Base-by-base conservation (phyloP, 495 filamentous ascomycete genomes). In the Extremus antarcticus region DNA sequence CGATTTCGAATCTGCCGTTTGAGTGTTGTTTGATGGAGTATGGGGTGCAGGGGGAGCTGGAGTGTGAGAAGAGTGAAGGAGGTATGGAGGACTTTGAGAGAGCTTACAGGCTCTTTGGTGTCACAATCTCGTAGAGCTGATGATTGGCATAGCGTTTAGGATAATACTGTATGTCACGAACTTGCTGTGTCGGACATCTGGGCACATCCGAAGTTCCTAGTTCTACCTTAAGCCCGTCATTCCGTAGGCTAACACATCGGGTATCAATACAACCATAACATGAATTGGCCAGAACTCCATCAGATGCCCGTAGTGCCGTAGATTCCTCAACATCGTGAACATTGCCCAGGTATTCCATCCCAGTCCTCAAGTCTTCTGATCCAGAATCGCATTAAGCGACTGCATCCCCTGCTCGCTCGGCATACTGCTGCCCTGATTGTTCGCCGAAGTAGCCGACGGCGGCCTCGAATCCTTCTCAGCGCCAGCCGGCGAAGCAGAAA, bases 11-110 rank as follows among this genome's bases (percentile, higher is more conserved):
- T 56, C 74, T 68, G 45, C 74, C 78, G 3, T 86, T 86, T 54
- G 65, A 71, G 0, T 85, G 82, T 63, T 83, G 78, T 54, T 73
- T 86, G 47, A 68, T 70, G 59, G 79, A 86, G 68, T 85, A 82
- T 62, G 82, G 82, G 7, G 64, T 78, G 22, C 15, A 62, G 24
- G 53, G 55, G 9, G 47, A 51, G 11, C 54, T 50, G 15, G 25
- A 51, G 49, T 64, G 63, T 3, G 68, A 72, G 0, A 48, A 66
- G 3, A 65, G 63, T 11, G 57, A 59, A 25, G 53, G 35, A 21
- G 52, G 24, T 23, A 56, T 35, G 40, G 40, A 4, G 63, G 67
- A 41, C 32, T 82, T 77, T 75, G 56, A 71, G 55, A 70, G 78
- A 29, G 68, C 73, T 47, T 82, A 79, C 66, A 71, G 69, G 40